Base-by-base conservation (phyloP, 164 flowering plant species). In the Umbellularia californica region DNA sequence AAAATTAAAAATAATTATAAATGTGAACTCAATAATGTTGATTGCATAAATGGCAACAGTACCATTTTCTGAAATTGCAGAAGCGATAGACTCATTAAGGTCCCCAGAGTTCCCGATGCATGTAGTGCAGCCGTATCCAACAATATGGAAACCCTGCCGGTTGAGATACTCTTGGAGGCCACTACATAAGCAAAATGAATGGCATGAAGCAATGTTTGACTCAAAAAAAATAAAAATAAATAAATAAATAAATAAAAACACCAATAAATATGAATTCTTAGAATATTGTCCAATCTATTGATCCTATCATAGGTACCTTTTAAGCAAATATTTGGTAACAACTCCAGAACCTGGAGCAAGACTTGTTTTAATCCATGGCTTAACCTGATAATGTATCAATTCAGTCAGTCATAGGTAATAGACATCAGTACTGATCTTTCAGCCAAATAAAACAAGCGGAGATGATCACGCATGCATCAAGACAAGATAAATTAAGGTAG, bases 341-440 rank as follows among this genome's bases (percentile, higher is more conserved):
- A 91, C 95, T 25, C 93, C 97, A 78, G 95, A 92, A 62, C 97
- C 95, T 33, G 95, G 95, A 33, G 95, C 97, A 82, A 92, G 94
- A 77, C 95, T 90, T 71, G 97, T 92, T 77, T 90, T 92, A 50
- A 92, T 77, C 97, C 97, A 92, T 68, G 97, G 97, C 69, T 89
- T 90, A 28, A 92, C 95, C 95, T 92, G 87, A 55, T 22, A 70
- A 71, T 65, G 10, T 30, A 28, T 63, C 35, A 71, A 35, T 30
- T 67, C 50, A 67, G 13, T 19, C 27, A 9, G 47, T 55, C 60
- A 55, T 41, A 14, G 13, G n/a, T 20, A 67, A 30, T 67, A 67
- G 35, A 30, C 41, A 6, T 4, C 47, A 41, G 47, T 41, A 41
- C 14, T 30, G 20, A 30, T 30, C 50, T 28, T 35, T 27, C 15